Base-by-base conservation (phyloP, 352 stramenopile genomes). In the Globisporangium paddicum region DNA sequence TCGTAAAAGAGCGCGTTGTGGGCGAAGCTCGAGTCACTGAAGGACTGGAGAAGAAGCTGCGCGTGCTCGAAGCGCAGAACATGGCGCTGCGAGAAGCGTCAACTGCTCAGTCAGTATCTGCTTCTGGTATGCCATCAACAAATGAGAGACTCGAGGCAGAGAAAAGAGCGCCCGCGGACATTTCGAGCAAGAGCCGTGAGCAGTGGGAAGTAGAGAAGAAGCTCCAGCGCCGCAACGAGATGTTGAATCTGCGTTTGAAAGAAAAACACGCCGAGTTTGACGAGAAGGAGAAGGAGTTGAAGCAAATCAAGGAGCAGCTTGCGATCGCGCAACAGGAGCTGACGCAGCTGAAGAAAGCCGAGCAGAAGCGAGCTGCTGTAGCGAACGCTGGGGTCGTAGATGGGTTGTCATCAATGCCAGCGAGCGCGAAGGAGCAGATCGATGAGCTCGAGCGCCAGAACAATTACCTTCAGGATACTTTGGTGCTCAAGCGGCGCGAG, bases 1-100 rank as follows among this genome's bases (percentile, higher is more conserved):
- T 73, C 23, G 42, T 91, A 9, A 81, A 90, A 55, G 83, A 91
- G 26, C 73, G 78, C 40, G 69, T 74, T 16, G 72, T 85, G 21
- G 64, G 57, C 25, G 73, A 90, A 48, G 67, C 69, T 13, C 73
- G 71, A 3, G 48, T 58, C 3, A 60, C 88, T 1, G 80, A 90
- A 44, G 72, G 76, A 18, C 52, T 91, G 18, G 78, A 88, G 54
- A 82, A 79, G 60, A 82, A 87, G 53, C 61, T 93, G 25, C 84
- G 87, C 30, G 66, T 94, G 0, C 60, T 93, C 0, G 68, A 93
- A 42, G 84, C 82, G 3, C 82, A 96, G 51, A 96, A 96, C 38
- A 50, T 80, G n/a, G 89, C 84, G n/a, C 42, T 96, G 13, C 82
- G 81, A 8, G 73, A 90, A 23, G 73, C 67, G 9, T 60, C 60